Evolutionary conservation across 2,329 filamentous ascomycete genomes (phyloP).

Genomic region (Pseudogymnoascus destructans): DNA sequence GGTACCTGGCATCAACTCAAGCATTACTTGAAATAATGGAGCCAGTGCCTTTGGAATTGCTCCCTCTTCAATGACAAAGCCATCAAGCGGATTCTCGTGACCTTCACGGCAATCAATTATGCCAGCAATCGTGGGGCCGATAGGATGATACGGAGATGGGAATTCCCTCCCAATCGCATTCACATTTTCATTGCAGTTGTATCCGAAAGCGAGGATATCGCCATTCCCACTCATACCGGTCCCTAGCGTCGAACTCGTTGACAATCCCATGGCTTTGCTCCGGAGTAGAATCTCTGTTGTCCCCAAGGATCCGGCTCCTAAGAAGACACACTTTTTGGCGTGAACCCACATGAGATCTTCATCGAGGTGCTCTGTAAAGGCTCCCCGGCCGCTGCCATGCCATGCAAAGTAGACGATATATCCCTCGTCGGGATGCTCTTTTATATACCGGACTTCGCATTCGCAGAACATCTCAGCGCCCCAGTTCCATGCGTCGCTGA

Average conservation of each 20-base stretch:
- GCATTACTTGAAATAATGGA: conserved; percentile 41
- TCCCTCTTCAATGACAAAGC: conserved; percentile 52
- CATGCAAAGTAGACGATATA: conserved; percentile 53
- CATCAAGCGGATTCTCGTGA: conserved; percentile 42
- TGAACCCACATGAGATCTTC: conserved; percentile 54
- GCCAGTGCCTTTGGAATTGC: conserved; percentile 44
- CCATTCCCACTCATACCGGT: conserved; percentile 53
- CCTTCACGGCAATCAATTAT: conserved; percentile 46
- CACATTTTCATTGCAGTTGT: conserved; percentile 43
- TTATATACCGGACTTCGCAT: conserved; percentile 51
- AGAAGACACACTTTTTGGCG: conserved; percentile 50
- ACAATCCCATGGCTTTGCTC: conserved; percentile 44
- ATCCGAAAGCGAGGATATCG: conserved; percentile 52
- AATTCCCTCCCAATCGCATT: conserved; percentile 41
- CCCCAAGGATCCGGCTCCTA: conserved; percentile 51
- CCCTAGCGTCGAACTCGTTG: conserved; percentile 44
- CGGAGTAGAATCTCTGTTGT: conserved; percentile 53
- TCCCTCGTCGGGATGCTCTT: conserved; percentile 39
- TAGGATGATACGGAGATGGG: conserved; percentile 38
- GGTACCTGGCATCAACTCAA: conserved; percentile 40
- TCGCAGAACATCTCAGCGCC: conserved; percentile 59
- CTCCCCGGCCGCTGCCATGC: conserved; percentile 44
- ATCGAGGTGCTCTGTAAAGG: conserved; percentile 41
- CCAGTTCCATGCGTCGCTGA: conserved; percentile 60
- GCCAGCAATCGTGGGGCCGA: conserved; percentile 50